Evolutionary conservation across 768 basidiomycete genomes (phyloP).

Genomic region (Suillus subluteus): DNA sequence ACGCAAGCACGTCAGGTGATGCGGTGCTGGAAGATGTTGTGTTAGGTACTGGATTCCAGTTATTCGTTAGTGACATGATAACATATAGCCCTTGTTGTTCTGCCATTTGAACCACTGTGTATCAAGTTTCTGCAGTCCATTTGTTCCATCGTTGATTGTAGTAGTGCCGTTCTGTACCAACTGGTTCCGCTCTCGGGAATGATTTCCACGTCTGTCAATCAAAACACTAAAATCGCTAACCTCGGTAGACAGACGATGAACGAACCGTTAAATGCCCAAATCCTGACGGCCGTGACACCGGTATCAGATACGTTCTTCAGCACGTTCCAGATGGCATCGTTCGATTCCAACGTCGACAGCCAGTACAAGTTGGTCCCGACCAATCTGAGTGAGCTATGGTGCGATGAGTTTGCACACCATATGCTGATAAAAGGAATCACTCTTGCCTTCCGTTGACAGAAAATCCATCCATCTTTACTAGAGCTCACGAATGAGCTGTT

Average conservation of each 20-base stretch:
- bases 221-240: constrained; percentile 42
- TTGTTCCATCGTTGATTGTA: constrained; percentile 56
- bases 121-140: constrained; percentile 55
- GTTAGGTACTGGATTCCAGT: constrained; percentile 53
- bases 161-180: constrained; percentile 50
- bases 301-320: constrained; percentile 53
- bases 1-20: constrained; percentile 42
- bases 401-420: not conserved
- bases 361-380: constrained; percentile 55
- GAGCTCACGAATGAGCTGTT: constrained; percentile 49
- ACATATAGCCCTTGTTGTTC: constrained; percentile 56
- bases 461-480: constrained; percentile 50
- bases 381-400: constrained; percentile 36
- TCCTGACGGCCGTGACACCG: constrained; percentile 55
- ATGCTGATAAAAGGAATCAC: not conserved
- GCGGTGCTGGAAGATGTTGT: constrained; percentile 10
- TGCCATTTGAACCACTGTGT: constrained; percentile 53
- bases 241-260: not conserved
- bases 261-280: constrained; percentile 40
- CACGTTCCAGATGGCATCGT: constrained; percentile 50
- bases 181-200: constrained; percentile 47
- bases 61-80: constrained; percentile 62
- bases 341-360: constrained; percentile 51
- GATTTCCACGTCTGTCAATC: constrained; percentile 48
- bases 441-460: constrained; percentile 55